Evolutionary conservation across 2,329 filamentous ascomycete genomes (phyloP), one percentile per base, ranked within the genome.

Genomic region (Leptosphaerulina australis): DNA sequence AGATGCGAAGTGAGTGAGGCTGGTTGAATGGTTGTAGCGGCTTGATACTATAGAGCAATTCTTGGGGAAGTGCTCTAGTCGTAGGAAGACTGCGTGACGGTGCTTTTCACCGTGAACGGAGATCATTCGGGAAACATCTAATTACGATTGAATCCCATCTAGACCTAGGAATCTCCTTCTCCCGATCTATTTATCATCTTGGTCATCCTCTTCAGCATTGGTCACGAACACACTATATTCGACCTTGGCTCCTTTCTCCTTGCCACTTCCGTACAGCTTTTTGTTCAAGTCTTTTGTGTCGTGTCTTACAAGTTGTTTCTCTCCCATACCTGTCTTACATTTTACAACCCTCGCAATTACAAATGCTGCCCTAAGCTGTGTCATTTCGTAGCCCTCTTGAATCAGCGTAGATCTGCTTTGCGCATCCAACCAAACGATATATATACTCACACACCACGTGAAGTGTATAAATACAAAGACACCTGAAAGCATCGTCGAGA

Each of bases 341-440:
- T 53, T 56, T 26, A 64, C 66, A 2, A 61, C 66, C 12, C 53
- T 58, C 3, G 57, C 59, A 12, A 71, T 51, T 1, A 60, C 58
- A 44, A 72, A 68, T 2, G 63, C 66, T 2, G 66, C 66, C 5
- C 72, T 45, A 18, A 74, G 51, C 46, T 68, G 59, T 24, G 62
- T 71, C 55, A 74, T 63, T 12, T 47, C 21, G 21, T 66, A 71
- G 1, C 71, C 69, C 1, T 49, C 48, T 11, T 51, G 56, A 2
- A 71, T 58, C 5, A 73, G 39, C 2, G 40, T 45, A 1, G 64
- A 66, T 14, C 46, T 56, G 24, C 65, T 55, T 35, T 67, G 66
- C 9, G 71, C 62, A 22, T 75, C 64, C 18, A 69, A 56, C 69
- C 70, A 74, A 8, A 74, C 33, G 3, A 59, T 47, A 31, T 71